Evolutionary conservation across 2,329 filamentous ascomycete species (phyloP).

Genomic region (Keithomyces neogunnii): DNA sequence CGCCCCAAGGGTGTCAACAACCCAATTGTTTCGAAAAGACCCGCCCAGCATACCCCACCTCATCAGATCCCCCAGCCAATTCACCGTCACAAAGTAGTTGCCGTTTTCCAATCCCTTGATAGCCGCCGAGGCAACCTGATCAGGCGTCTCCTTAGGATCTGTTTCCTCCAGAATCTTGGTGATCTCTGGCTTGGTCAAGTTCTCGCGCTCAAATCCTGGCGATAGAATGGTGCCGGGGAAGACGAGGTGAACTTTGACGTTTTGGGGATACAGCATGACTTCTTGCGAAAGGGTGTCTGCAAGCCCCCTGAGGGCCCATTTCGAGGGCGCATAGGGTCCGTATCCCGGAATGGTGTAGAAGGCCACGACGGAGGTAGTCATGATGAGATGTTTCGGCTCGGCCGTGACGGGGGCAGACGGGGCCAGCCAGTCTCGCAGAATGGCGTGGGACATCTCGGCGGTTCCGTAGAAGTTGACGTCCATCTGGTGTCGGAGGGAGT

Average conservation of each 20-base stretch:
- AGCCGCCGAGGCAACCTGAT: conserved; percentile 63
- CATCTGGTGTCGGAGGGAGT: conserved; percentile 69
- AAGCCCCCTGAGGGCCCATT: conserved; percentile 75
- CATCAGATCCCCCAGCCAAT: conserved; percentile 64
- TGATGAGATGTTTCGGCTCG: conserved; percentile 69
- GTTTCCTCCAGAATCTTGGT: conserved; percentile 72
- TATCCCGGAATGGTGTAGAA: conserved; percentile 79
- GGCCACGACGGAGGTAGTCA: conserved; percentile 71
- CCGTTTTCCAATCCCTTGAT: conserved; percentile 73
- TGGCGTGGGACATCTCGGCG: conserved; percentile 76
- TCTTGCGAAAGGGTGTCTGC: conserved; percentile 81
- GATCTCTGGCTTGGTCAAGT: conserved; percentile 69
- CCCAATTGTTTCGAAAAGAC: conserved; percentile 47
- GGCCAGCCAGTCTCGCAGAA: conserved; percentile 65
- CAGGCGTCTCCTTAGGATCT: conserved; percentile 72
- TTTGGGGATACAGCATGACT: conserved; percentile 74
- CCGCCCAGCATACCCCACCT: conserved; percentile 51
- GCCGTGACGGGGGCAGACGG: conserved; percentile 32
- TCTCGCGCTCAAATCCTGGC: conserved; percentile 68
- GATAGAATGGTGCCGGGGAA: conserved; percentile 77
- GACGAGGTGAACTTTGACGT: conserved; percentile 73
- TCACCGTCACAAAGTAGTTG: conserved; percentile 70
- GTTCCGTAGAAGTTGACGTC: conserved; percentile 87
- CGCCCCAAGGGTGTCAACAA: conserved; percentile 49
- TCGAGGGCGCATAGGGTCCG: conserved; percentile 71